Conservation (phyloP, 495 filamentous ascomycete genomes). For the Penicillium lagena region DNA sequence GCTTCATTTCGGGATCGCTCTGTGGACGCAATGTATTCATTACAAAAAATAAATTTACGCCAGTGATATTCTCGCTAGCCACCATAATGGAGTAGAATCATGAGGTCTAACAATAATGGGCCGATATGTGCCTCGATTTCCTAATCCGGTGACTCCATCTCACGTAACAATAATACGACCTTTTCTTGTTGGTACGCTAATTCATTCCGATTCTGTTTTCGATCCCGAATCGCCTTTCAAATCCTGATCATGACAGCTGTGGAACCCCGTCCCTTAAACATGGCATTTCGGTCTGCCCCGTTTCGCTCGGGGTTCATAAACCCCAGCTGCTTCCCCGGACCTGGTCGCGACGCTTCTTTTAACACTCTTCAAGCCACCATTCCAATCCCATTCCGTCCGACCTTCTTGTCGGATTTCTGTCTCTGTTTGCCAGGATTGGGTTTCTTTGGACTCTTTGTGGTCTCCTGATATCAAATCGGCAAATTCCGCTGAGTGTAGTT, state of each 20-base stretch:
- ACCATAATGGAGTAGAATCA: too few relatives aligned
- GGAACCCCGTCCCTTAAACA: background rate
- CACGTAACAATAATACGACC: conserved; percentile 11
- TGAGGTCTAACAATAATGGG: too few relatives aligned
- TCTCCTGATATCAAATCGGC: too few relatives aligned
- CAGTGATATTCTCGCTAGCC: too few relatives aligned
- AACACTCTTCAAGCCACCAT: background rate
- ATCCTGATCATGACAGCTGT: background rate
- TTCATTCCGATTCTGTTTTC: background rate
- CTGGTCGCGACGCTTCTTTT: background rate
- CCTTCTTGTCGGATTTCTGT: background rate
- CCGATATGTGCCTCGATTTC: background rate
- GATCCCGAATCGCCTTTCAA: background rate
- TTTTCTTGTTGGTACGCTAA: conserved; percentile 1
- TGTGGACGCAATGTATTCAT: too few relatives aligned
- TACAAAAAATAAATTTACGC: too few relatives aligned
- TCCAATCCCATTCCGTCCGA: too few relatives aligned
- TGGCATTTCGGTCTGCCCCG: background rate
- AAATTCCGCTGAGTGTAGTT: too few relatives aligned
- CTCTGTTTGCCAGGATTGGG: background rate
- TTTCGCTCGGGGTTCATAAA: conserved; percentile 6
- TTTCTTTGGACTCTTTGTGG: too few relatives aligned
- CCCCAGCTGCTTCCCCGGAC: conserved; percentile 9
- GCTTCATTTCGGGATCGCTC: too few relatives aligned
- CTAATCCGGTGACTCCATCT: conserved; percentile 12